phyloP scores from a whole-genome alignment of 169 alveolate species.

The Cryptosporidium felis region DNA sequence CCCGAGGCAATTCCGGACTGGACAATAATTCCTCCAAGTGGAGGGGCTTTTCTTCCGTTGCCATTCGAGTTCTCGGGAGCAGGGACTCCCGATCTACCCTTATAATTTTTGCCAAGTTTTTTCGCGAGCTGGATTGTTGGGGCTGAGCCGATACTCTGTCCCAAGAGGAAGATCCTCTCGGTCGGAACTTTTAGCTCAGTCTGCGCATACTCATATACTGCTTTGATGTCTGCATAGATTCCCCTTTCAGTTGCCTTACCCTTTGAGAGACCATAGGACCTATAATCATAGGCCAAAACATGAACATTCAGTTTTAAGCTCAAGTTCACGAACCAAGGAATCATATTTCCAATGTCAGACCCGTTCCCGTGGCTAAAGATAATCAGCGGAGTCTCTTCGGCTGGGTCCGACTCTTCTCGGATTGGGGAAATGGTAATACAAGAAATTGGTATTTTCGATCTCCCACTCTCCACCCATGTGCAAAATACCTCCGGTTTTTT shows the following conservation, averaged over 20 bases:
- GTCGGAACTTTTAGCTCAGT: conserved; percentile 27
- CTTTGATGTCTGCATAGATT: conserved; percentile 38
- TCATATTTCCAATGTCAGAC: conserved; percentile 47
- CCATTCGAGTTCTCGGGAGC: not conserved
- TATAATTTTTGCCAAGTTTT: not conserved
- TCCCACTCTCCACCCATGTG: conserved; percentile 63
- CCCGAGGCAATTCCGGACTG: conserved; percentile 69
- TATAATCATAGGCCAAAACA: conserved; percentile 62
- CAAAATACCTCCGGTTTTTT: conserved; percentile 22
- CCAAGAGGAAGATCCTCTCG: conserved; percentile 24
- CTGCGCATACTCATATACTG: conserved; percentile 53
- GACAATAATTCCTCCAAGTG: conserved; percentile 57
- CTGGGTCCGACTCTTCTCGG: not conserved
- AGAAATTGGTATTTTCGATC: conserved; percentile 59
- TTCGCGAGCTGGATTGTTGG: conserved; percentile 39
- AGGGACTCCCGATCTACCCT: not conserved
- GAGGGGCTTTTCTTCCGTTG: not conserved
- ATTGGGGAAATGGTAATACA: conserved; percentile 27
- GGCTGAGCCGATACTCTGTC: conserved; percentile 70
- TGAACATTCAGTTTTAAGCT: conserved; percentile 31
- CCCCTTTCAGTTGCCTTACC: conserved; percentile 68
- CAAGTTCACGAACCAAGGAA: conserved; percentile 29
- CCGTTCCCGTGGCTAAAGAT: conserved; percentile 67
- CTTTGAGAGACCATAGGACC: conserved; percentile 55
- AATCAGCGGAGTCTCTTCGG: not conserved